Conservation (phyloP, 768 basidiomycete species). For the Mycena epipterygia region DNA sequence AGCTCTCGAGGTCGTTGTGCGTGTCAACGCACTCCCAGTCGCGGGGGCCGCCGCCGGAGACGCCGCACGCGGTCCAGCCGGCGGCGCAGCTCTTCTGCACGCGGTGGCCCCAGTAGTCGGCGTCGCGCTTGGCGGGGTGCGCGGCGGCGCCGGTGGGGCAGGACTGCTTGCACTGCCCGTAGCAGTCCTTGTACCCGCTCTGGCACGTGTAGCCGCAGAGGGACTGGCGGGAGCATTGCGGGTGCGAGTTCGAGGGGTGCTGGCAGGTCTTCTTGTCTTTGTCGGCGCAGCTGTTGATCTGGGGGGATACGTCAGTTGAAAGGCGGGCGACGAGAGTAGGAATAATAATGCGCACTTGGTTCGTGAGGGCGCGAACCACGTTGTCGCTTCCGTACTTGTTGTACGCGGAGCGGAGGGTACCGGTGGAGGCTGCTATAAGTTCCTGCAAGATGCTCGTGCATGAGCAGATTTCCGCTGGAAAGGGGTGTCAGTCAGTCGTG, state of each 20-base stretch:
- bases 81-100: slow-evolving; percentile 40
- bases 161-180: slow-evolving; percentile 43
- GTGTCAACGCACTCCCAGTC: slow-evolving; percentile 56
- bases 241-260: slow-evolving; percentile 44
- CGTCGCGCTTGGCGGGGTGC: background rate
- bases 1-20: slow-evolving; percentile 51
- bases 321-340: background rate
- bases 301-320: background rate
- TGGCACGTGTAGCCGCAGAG: slow-evolving; percentile 51
- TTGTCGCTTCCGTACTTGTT: background rate
- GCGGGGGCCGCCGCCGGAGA: slow-evolving; percentile 42
- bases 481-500: background rate
- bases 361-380: background rate
- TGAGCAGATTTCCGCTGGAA: background rate
- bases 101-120: slow-evolving; percentile 34
- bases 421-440: background rate
- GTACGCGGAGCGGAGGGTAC: background rate
- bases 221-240: slow-evolving; percentile 38
- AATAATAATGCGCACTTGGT: background rate
- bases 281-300: slow-evolving; percentile 41
- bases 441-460: background rate
- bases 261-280: slow-evolving; percentile 35
- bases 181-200: slow-evolving; percentile 41
- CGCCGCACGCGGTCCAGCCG: slow-evolving; percentile 49
- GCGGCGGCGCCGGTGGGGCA: slow-evolving; percentile 20